Evolutionary conservation across 192 early-diverging fungal genomes (phyloP).

Genomic region (Backusella tarrabulga): DNA sequence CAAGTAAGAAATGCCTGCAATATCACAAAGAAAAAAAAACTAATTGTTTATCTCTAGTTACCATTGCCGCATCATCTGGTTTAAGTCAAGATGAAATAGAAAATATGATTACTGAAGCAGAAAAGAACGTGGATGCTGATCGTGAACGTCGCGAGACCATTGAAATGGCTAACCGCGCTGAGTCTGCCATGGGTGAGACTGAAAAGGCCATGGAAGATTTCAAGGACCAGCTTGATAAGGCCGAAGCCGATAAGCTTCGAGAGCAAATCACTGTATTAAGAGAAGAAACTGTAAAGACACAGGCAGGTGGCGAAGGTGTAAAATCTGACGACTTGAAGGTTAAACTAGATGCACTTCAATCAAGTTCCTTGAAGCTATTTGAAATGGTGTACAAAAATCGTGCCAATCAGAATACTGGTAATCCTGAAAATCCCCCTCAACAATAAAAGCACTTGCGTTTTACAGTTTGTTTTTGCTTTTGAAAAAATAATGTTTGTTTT

Average conservation of each 20-base stretch:
- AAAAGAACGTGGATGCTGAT: conserved; percentile 90
- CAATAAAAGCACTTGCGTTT: not conserved
- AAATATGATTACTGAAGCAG: conserved; percentile 93
- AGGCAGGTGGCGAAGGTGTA: conserved; percentile 59
- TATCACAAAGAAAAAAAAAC: not conserved
- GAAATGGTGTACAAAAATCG: conserved; percentile 95
- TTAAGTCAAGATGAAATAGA: conserved; percentile 94
- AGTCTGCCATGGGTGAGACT: conserved; percentile 87
- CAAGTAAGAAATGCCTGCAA: conserved; percentile 27
- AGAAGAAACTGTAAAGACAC: conserved; percentile 70
- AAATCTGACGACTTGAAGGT: conserved; percentile 88
- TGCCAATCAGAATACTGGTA: conserved; percentile 21
- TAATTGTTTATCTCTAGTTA: conserved; percentile 44
- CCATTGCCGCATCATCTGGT: conserved; percentile 93
- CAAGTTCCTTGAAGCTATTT: conserved; percentile 91
- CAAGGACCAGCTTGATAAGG: conserved; percentile 91
- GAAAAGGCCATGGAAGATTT: conserved; percentile 96
- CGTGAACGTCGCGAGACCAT: conserved; percentile 92
- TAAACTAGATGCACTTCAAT: conserved; percentile 84
- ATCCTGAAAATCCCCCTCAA: not conserved
- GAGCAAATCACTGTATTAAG: conserved; percentile 80
- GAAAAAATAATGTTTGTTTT: not conserved
- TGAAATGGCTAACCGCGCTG: conserved; percentile 92
- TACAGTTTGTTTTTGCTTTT: not conserved
- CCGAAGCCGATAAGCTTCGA: conserved; percentile 86